Conservation (phyloP, 768 basidiomycete genomes). For the Roridomyces roridus region DNA sequence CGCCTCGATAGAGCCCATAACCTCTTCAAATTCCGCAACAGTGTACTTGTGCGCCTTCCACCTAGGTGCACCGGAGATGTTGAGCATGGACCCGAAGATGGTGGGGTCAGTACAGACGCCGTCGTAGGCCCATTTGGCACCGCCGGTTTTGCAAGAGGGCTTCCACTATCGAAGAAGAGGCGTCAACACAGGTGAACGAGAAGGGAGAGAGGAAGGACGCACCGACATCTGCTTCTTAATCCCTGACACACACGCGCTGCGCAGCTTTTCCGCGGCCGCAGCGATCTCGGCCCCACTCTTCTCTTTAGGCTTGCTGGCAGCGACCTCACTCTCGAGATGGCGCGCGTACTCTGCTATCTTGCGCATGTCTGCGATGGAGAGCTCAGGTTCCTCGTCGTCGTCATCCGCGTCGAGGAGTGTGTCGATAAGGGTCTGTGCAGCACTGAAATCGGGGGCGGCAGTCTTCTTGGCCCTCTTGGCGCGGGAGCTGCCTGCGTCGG, state of each 20-base stretch:
- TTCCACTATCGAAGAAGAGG: conserved; percentile 42
- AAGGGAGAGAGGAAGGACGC: conserved; percentile 4
- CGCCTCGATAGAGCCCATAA: conserved; percentile 34
- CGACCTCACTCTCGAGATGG: conserved; percentile 13
- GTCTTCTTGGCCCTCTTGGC: conserved; percentile 36
- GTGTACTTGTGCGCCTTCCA: conserved; percentile 47
- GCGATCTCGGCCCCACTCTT: conserved; percentile 31
- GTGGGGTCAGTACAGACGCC: conserved; percentile 47
- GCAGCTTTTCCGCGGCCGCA: conserved; percentile 42
- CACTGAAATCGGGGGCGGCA: conserved; percentile 25
- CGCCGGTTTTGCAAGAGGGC: conserved; percentile 42
- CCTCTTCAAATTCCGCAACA: conserved; percentile 29
- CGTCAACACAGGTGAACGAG: not conserved
- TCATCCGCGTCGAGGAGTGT: conserved; percentile 39
- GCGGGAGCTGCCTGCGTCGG: conserved; percentile 14
- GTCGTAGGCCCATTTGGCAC: conserved; percentile 48
- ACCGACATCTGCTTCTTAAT: conserved; percentile 52
- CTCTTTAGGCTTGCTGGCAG: conserved; percentile 34
- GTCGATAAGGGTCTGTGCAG: conserved; percentile 37
- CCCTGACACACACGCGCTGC: conserved; percentile 45
- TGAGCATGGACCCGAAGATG: conserved; percentile 45
- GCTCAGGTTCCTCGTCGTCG: conserved; percentile 32
- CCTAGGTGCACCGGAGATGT: conserved; percentile 41
- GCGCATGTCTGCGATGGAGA: conserved; percentile 36
- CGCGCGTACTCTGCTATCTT: conserved; percentile 27